These are phyloP conservation scores for Chamaecyparis obtusa DNA, from an alignment of 75 land plant species.

Conservation along the genomic window DNA sequence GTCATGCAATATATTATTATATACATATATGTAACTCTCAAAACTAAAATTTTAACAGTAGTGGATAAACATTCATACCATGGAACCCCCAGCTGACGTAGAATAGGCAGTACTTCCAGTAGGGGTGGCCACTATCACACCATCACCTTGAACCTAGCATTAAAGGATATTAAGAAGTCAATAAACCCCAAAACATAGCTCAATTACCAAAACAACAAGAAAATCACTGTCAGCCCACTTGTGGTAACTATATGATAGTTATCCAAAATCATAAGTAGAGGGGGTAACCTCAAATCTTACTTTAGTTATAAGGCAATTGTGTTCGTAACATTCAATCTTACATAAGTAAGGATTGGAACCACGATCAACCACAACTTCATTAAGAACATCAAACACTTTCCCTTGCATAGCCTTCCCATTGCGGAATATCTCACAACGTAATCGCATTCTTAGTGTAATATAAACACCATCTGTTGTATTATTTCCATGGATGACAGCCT, in stretches of 20 bases:
- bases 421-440: conserved; percentile 85
- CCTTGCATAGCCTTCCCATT: conserved; percentile 90
- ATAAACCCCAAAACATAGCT: background rate
- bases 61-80: conserved; percentile 44
- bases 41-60: background rate
- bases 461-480: conserved; percentile 84
- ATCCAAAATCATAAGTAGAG: background rate
- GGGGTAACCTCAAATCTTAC: conserved; percentile 25
- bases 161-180: background rate
- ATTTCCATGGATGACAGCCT: conserved; percentile 91
- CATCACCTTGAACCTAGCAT: conserved; percentile 95
- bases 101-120: conserved; percentile 99
- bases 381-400: conserved; percentile 92
- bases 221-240: background rate
- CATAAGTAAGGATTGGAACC: conserved; percentile 98
- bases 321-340: conserved; percentile 97
- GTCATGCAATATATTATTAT: background rate
- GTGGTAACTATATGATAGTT: background rate
- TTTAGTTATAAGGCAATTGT: conserved; percentile 90
- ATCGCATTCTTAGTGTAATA: conserved; percentile 94
- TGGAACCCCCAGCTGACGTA: conserved; percentile 99
- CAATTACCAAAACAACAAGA: background rate
- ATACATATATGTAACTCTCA: background rate
- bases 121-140: conserved; percentile 98
- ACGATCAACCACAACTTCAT: conserved; percentile 96